Evolutionary conservation across 192 early-diverging fungal genomes (phyloP).

Genomic region (Backusella liffmaniae): DNA sequence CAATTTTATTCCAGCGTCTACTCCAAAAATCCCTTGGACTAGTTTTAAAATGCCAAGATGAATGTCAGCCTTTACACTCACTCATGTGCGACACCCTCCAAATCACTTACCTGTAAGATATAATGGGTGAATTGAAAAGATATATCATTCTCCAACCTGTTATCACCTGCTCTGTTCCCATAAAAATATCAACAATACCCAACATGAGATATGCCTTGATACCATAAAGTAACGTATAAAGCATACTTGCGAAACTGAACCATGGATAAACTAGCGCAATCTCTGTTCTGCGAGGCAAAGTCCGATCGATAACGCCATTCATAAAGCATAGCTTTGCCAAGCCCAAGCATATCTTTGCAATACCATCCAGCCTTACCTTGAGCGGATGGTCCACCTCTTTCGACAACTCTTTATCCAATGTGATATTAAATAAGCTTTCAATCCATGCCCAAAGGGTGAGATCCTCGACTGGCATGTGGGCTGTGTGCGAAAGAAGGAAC

Average conservation of each 20-base stretch:
- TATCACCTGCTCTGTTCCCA: conserved; percentile 5
- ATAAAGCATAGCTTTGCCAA: conserved; percentile 11
- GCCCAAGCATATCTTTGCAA: conserved; percentile 9
- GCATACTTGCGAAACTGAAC: not conserved
- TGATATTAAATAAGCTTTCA: not conserved
- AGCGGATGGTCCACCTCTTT: not conserved
- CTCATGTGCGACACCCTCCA: no score
- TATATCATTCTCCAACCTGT: conserved; percentile 11
- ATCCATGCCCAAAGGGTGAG: not conserved
- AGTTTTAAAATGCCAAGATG: not conserved
- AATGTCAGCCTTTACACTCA: no score
- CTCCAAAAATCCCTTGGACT: conserved; percentile 25
- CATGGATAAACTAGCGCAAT: not conserved
- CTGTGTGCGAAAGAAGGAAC: not conserved
- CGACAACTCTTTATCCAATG: not conserved
- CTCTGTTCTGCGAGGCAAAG: not conserved
- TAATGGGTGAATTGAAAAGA: conserved; percentile 23
- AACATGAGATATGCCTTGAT: conserved; percentile 20
- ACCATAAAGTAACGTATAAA: conserved; percentile 12
- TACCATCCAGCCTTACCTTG: not conserved
- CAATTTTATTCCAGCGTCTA: conserved; percentile 23
- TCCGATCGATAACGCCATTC: not conserved
- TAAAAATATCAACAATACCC: conserved; percentile 9
- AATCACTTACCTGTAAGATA: conserved; percentile 11
- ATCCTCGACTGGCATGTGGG: not conserved